phyloP scores from a whole-genome alignment of 2,329 filamentous ascomycete genomes.

The Arachnopeziza araneosa region DNA sequence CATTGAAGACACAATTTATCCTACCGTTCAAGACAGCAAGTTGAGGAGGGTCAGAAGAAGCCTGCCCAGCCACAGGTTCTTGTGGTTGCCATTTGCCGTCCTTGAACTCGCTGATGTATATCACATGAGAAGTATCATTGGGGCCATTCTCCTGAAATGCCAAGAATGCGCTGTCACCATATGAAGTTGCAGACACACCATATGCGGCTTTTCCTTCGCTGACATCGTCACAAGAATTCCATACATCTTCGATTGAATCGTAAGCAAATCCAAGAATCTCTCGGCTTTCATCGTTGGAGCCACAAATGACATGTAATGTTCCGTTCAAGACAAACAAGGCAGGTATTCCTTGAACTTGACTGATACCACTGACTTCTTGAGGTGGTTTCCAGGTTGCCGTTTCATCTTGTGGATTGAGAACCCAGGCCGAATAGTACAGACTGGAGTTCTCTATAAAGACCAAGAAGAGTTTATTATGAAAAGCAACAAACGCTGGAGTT shows the following conservation, averaged over 20 bases:
- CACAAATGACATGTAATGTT: slow-evolving; percentile 31
- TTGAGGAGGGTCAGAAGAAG: slow-evolving; percentile 20
- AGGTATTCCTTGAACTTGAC: slow-evolving; percentile 24
- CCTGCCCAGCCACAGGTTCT: slow-evolving; percentile 17
- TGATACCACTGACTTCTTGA: slow-evolving; percentile 25
- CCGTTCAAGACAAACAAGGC: slow-evolving; percentile 32
- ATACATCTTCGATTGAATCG: slow-evolving; percentile 26
- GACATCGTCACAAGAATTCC: slow-evolving; percentile 30
- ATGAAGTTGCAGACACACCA: slow-evolving; percentile 33
- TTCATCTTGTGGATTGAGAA: slow-evolving; percentile 16
- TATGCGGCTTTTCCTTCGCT: slow-evolving; percentile 30
- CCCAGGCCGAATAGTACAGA: slow-evolving; percentile 28
- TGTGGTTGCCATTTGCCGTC: slow-evolving; percentile 20
- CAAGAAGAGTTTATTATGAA: slow-evolving; percentile 33
- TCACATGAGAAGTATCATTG: slow-evolving; percentile 16
- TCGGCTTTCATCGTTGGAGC: slow-evolving; percentile 19
- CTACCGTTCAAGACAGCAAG: slow-evolving; percentile 27
- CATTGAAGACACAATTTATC: slow-evolving; percentile 32
- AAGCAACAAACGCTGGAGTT: slow-evolving; percentile 30
- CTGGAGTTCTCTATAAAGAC: slow-evolving; percentile 27
- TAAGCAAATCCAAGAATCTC: slow-evolving; percentile 31
- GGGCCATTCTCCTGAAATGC: slow-evolving; percentile 24
- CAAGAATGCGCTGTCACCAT: slow-evolving; percentile 30
- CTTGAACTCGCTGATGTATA: slow-evolving; percentile 21
- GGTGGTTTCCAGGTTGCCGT: slow-evolving; percentile 17